Evolutionary conservation across 768 basidiomycete genomes (phyloP).

Genomic region (Nevesoporus exiguus): DNA sequence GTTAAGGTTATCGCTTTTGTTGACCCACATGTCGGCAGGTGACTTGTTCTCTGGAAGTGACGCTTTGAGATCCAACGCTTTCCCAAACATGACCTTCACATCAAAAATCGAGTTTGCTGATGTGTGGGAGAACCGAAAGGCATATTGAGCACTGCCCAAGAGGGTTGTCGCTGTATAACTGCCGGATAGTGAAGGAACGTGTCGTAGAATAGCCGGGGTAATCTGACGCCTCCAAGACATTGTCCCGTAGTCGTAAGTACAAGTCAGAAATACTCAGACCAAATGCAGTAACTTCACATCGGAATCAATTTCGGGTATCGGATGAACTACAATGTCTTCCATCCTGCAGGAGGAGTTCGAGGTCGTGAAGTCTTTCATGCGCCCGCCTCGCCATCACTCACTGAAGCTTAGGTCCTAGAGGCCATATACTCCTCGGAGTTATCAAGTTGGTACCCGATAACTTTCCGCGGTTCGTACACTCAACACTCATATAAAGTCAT

Average conservation of each 20-base stretch:
- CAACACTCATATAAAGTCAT: slow-evolving; percentile 65
- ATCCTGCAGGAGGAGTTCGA: slow-evolving; percentile 87
- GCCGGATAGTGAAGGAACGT: neutral
- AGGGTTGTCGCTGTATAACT: neutral
- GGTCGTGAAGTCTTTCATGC: slow-evolving; percentile 41
- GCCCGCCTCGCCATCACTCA: slow-evolving; percentile 8
- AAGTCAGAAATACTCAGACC: slow-evolving; percentile 9
- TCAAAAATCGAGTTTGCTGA: slow-evolving; percentile 6
- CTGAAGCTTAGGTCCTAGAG: slow-evolving; percentile 70
- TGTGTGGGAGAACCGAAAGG: slow-evolving; percentile 6
- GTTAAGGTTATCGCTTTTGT: slow-evolving; percentile 18
- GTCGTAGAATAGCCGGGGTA: slow-evolving; percentile 12
- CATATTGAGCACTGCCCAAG: slow-evolving; percentile 7
- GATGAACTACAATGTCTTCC: slow-evolving; percentile 45
- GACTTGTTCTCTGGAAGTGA: slow-evolving; percentile 13
- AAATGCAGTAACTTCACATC: slow-evolving; percentile 14
- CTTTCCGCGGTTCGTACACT: slow-evolving; percentile 37
- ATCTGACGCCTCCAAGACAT: slow-evolving; percentile 24
- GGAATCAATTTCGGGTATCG: slow-evolving; percentile 28
- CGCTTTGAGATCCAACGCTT: slow-evolving; percentile 16
- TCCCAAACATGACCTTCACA: slow-evolving; percentile 13
- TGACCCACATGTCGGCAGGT: slow-evolving; percentile 38
- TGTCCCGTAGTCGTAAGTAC: neutral
- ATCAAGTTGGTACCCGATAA: slow-evolving; percentile 64
- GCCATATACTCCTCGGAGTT: slow-evolving; percentile 95